Percentiles rank a stretch among this genome's conserved stretches.
These are phyloP conservation scores for Trametes punicea DNA, from an alignment of 768 basidiomycete species.

Conservation along the genomic window DNA sequence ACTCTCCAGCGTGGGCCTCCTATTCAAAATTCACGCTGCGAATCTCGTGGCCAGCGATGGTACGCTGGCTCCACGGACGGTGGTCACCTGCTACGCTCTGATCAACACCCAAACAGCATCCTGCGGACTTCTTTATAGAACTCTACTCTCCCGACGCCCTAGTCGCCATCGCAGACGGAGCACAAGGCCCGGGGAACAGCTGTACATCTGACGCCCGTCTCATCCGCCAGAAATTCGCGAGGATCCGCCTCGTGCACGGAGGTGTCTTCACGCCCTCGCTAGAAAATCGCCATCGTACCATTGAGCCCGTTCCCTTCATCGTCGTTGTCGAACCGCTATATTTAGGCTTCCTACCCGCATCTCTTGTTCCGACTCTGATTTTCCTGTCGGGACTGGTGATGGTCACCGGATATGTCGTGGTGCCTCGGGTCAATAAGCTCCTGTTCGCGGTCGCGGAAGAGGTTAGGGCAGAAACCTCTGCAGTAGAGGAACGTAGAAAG, in stretches of 20 bases:
- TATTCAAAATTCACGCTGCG: slow-evolving; percentile 32
- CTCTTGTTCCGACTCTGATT: slow-evolving; percentile 38
- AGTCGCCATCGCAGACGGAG: slow-evolving; percentile 15
- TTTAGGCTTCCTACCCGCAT: slow-evolving; percentile 55
- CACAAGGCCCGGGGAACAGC: not conserved
- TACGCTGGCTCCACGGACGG: too few relatives aligned
- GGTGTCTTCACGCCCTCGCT: slow-evolving; percentile 46
- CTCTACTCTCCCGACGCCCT: slow-evolving; percentile 37
- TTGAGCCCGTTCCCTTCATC: slow-evolving; percentile 44
- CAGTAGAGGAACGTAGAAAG: not conserved
- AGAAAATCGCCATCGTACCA: not conserved
- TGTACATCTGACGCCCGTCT: not conserved
- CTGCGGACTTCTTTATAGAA: slow-evolving; percentile 42
- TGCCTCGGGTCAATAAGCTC: slow-evolving; percentile 14
- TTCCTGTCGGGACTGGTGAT: slow-evolving; percentile 30
- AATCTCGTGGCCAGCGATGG: slow-evolving; percentile 36
- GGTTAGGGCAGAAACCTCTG: slow-evolving; percentile 16
- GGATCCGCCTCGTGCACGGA: slow-evolving; percentile 50
- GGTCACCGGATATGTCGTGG: slow-evolving; percentile 24
- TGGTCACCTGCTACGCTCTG: too few relatives aligned
- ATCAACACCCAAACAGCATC: slow-evolving; percentile 33
- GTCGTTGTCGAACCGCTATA: slow-evolving; percentile 58
- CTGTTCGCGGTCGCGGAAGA: slow-evolving; percentile 15
- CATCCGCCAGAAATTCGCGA: slow-evolving; percentile 52
- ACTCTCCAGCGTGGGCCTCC: slow-evolving; percentile 24